Base-by-base conservation (phyloP, 805 yeast genomes). In the Torulaspora franciscae region DNA sequence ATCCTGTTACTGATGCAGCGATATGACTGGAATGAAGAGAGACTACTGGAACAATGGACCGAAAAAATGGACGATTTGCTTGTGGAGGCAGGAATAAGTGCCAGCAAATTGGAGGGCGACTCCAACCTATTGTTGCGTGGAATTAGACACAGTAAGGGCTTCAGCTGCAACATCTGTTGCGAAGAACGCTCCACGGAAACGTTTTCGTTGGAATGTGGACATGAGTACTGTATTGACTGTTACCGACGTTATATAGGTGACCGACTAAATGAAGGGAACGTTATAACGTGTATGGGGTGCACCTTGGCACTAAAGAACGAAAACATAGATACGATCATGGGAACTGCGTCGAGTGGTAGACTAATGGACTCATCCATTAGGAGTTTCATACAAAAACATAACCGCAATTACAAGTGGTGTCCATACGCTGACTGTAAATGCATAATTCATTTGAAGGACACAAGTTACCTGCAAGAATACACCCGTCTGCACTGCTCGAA, bases 351-450 rank as follows among this genome's bases (percentile, higher is more conserved):
- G 6, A 59, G 69, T 45, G 46, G 41, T 1, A 58, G 58, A 42
- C 50, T 67, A 9, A 54, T 69, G 51, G 54, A 59, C 28, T 66
- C 66, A 11, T 68, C 74, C 0, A 59, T 80, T 7, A 75, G 69
- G 46, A 62, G 70, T 23, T 81, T 73, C 56, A 75, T 83, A n/a
- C 75, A 75, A 11, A 70, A 74, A 37, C 73, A 76, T 46, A 62
- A 68, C 33, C 36, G 72, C 42, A 58, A 71, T 37, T 79, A 73
- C 55, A 77, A 75, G 52, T 82, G 88, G 84, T 90, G 98, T 63
- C 96, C 96, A 0, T 82, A 85, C 1, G 82, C 90, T 0, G 95
- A 85, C 58, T 85, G 96, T 61, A 70, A 73, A 34, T 67, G 74
- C 36, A 72, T 86, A 19, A 73, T 87, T 27, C 74, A 73, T 48